These are phyloP conservation scores for Sparassis latifolia DNA, from an alignment of 1,284 basidiomycete species.

Conservation along the genomic window DNA sequence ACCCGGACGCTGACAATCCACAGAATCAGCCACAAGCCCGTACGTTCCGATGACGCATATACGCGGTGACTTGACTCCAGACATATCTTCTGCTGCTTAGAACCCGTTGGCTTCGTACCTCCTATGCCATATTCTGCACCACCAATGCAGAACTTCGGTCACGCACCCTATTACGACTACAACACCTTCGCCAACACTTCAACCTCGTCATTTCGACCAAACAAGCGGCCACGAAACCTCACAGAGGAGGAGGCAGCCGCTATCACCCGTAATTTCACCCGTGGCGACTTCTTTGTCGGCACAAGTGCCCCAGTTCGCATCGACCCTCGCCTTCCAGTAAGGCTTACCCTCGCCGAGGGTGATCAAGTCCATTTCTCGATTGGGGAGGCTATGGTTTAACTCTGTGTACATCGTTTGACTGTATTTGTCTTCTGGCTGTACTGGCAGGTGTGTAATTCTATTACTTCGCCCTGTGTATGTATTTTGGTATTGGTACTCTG, in stretches of 20 bases:
- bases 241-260: conserved; percentile 76
- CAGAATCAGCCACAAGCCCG: conserved; percentile 38
- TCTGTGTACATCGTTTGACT: not conserved
- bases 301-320: conserved; percentile 71
- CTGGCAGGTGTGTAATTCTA: not conserved
- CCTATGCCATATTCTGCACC: conserved; percentile 22
- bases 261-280: conserved; percentile 70
- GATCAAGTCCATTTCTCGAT: conserved; percentile 76
- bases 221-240: conserved; percentile 65
- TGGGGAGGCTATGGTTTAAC: conserved; percentile 41
- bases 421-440: conserved; percentile 2
- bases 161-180: conserved; percentile 74
- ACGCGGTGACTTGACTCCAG: too few relatives aligned
- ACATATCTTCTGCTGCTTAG: not conserved
- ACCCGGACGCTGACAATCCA: conserved; percentile 55
- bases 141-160: conserved; percentile 39
- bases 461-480: conserved; percentile 1
- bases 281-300: conserved; percentile 75
- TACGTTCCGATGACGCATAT: too few relatives aligned
- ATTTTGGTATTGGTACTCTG: not conserved
- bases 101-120: conserved; percentile 14
- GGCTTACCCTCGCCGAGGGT: conserved; percentile 69
- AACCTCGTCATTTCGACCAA: conserved; percentile 66
- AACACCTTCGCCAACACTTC: conserved; percentile 52
- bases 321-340: conserved; percentile 68